phyloP scores from a whole-genome alignment of 2,329 filamentous ascomycete species.

The Colletotrichum limetticola region DNA sequence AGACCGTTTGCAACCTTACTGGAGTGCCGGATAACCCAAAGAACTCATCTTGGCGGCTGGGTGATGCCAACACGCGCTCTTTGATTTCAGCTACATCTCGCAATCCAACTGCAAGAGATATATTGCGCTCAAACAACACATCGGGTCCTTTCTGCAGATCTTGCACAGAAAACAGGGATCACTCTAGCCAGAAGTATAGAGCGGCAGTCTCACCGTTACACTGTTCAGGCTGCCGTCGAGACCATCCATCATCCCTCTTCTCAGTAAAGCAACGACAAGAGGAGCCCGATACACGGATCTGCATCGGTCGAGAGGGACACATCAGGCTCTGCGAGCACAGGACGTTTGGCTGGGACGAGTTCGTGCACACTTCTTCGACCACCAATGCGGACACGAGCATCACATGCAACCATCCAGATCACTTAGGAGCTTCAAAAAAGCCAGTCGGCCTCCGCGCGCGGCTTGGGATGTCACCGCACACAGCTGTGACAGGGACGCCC shows the following conservation, averaged over 20 bases:
- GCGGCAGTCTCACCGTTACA: neutral
- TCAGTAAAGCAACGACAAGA: neutral
- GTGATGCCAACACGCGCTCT: neutral
- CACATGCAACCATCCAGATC: neutral
- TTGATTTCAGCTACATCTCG: neutral
- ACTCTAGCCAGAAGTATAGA: neutral
- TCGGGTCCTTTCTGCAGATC: neutral
- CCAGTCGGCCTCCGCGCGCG: no score
- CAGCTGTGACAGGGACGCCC: neutral
- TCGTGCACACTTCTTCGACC: neutral
- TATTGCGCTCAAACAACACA: neutral
- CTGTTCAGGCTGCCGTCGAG: neutral
- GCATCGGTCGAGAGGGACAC: neutral
- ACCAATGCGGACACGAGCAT: neutral
- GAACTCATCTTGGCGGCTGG: neutral
- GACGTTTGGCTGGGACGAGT: neutral
- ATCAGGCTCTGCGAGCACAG: neutral
- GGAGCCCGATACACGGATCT: neutral
- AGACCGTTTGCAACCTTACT: neutral
- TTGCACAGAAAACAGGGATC: neutral
- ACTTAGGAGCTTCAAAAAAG: neutral
- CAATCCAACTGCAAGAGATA: neutral
- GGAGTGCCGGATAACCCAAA: neutral
- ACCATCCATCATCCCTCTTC: neutral
- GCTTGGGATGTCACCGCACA: no score